Conservation (phyloP, 805 yeast genomes). For the Starmerella khaoyaiensis region DNA sequence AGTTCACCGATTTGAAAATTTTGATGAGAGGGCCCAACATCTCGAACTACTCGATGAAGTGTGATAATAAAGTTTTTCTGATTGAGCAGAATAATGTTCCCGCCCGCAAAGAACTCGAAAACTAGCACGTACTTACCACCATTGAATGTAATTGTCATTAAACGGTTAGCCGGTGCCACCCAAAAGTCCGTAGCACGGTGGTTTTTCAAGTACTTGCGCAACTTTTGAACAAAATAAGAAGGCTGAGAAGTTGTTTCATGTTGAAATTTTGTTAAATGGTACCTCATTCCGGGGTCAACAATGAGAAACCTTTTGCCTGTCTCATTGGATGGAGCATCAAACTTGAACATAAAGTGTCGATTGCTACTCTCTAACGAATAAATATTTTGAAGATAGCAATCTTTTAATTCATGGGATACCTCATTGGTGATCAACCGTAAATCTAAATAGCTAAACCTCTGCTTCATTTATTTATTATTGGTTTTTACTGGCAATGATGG, state of each 20-base stretch:
- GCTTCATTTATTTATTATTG: conserved; percentile 34
- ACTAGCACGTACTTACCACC: conserved; percentile 69
- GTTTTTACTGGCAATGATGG: neutral
- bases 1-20: conserved; percentile 62
- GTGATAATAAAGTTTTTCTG: conserved; percentile 52
- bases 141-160: conserved; percentile 71
- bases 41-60: conserved; percentile 60
- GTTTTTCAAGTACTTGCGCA: conserved; percentile 75
- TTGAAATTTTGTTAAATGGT: conserved; percentile 67
- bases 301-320: conserved; percentile 66
- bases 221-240: conserved; percentile 69
- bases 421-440: conserved; percentile 59
- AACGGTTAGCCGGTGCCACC: conserved; percentile 70
- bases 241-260: conserved; percentile 74
- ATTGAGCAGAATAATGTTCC: conserved; percentile 72
- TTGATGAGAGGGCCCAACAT: conserved; percentile 39
- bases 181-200: conserved; percentile 59
- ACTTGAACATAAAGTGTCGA: conserved; percentile 66
- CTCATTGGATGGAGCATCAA: conserved; percentile 43
- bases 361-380: conserved; percentile 63
- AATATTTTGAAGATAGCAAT: conserved; percentile 68
- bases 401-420: conserved; percentile 41
- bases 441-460: conserved; percentile 77
- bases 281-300: conserved; percentile 74
- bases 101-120: conserved; percentile 89